phyloP scores from a whole-genome alignment of 345 rosid species.

The Murraya koenigii region DNA sequence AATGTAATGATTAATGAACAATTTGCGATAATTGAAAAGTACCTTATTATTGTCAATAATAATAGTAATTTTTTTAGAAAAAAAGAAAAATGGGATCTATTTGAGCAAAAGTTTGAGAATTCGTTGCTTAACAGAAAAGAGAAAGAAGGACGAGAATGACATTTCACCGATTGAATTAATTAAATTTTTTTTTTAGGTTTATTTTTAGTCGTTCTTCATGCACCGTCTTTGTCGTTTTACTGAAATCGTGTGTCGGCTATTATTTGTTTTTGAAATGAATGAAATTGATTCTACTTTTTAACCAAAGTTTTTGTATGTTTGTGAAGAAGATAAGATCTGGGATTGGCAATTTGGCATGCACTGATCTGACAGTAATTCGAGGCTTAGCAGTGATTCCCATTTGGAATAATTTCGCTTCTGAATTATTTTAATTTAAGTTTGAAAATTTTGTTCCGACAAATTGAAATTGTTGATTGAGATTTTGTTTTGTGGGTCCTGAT shows the following conservation, averaged over 20 bases:
- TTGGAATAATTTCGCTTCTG: conserved; percentile 10
- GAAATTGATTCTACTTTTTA: neutral
- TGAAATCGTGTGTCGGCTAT: conserved; percentile 4
- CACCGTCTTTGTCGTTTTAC: neutral
- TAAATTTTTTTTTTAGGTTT: neutral
- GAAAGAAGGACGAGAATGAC: neutral
- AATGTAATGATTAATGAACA: too few relatives aligned
- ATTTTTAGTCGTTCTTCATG: neutral
- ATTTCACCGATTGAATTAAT: neutral
- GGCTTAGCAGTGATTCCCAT: neutral
- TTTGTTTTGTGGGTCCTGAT: too few relatives aligned
- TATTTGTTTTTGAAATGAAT: neutral
- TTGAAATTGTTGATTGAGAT: too few relatives aligned
- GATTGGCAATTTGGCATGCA: too few relatives aligned
- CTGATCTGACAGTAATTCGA: neutral
- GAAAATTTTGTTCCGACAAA: neutral
- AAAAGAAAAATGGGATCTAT: rapidly evolving
- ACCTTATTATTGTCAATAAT: too few relatives aligned
- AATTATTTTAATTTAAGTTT: neutral
- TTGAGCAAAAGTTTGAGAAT: too few relatives aligned
- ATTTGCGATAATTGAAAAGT: too few relatives aligned
- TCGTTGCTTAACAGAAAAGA: too few relatives aligned
- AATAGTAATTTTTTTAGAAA: too few relatives aligned
- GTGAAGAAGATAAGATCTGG: conserved; percentile 11
- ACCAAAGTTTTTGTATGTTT: conserved; percentile 22